These are phyloP conservation scores for Xylaria sp. DNA, from an alignment of 2,329 filamentous ascomycete genomes.

Conservation along the genomic window DNA sequence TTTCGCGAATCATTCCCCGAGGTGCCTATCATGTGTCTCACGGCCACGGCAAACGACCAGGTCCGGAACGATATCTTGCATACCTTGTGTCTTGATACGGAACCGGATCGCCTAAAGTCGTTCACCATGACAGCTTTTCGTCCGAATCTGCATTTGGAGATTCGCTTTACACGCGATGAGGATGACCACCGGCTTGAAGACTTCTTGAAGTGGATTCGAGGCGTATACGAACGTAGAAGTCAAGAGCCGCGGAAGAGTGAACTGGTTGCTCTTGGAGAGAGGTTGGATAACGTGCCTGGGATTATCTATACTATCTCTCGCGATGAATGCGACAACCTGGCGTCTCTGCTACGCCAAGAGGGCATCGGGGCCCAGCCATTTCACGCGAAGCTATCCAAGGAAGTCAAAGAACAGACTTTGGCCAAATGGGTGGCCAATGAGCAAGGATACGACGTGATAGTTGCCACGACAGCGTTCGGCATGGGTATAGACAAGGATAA, in stretches of 20 bases:
- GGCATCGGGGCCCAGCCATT: constrained; percentile 70
- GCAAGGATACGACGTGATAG: constrained; percentile 80
- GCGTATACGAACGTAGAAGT: constrained; percentile 65
- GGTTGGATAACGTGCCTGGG: constrained; percentile 61
- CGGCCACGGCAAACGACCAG: constrained; percentile 77
- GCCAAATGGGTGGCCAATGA: constrained; percentile 67
- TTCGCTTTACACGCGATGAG: constrained; percentile 75
- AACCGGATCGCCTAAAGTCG: constrained; percentile 55
- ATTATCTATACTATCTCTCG: constrained; percentile 77
- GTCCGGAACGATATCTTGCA: constrained; percentile 79
- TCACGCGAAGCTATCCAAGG: constrained; percentile 62
- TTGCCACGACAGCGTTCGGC: constrained; percentile 91
- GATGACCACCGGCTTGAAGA: constrained; percentile 66
- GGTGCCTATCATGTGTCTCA: constrained; percentile 88
- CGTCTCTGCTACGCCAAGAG: constrained; percentile 58
- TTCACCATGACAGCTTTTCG: constrained; percentile 83
- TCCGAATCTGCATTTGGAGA: constrained; percentile 84
- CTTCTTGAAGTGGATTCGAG: constrained; percentile 70
- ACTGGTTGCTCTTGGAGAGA: constrained; percentile 48
- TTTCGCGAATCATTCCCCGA: constrained; percentile 76
- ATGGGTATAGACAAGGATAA: constrained; percentile 98
- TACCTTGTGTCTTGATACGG: constrained; percentile 62
- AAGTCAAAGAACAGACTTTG: constrained; percentile 66
- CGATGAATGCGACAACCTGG: constrained; percentile 67
- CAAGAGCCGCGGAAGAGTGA: constrained; percentile 54